phyloP scores from a whole-genome alignment of 2,329 filamentous ascomycete species.

The Fusarium lyarnte region DNA sequence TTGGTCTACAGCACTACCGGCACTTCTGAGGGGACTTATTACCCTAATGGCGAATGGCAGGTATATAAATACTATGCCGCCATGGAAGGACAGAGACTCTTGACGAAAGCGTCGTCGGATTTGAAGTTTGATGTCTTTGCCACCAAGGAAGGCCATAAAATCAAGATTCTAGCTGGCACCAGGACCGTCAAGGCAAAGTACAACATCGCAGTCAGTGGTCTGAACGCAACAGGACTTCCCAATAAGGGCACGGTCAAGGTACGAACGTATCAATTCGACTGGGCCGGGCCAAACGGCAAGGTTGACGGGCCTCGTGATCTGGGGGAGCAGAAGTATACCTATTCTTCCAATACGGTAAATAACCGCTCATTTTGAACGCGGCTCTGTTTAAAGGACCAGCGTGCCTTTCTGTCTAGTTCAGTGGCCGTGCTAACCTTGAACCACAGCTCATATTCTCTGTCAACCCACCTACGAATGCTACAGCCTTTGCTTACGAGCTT shows the following conservation, averaged over 20 bases:
- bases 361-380: rapidly evolving
- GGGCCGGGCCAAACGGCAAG: background rate
- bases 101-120: background rate
- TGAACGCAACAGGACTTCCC: rapidly evolving
- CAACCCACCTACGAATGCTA: background rate
- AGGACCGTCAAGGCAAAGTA: background rate
- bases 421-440: background rate
- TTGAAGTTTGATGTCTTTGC: background rate
- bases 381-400: background rate
- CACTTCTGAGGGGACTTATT: background rate
- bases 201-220: rapidly evolving
- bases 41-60: background rate
- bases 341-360: background rate
- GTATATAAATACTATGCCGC: background rate
- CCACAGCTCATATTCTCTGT: background rate
- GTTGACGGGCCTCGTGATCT: background rate
- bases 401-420: rapidly evolving
- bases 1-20: background rate
- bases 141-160: rapidly evolving
- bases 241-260: background rate
- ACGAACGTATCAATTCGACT: background rate
- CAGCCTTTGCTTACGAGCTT: background rate
- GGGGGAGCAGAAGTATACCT: background rate
- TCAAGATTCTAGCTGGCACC: background rate
- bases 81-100: background rate